Evolutionary conservation across 305 asterid species (phyloP).

Genomic region (Plantago rigida): DNA sequence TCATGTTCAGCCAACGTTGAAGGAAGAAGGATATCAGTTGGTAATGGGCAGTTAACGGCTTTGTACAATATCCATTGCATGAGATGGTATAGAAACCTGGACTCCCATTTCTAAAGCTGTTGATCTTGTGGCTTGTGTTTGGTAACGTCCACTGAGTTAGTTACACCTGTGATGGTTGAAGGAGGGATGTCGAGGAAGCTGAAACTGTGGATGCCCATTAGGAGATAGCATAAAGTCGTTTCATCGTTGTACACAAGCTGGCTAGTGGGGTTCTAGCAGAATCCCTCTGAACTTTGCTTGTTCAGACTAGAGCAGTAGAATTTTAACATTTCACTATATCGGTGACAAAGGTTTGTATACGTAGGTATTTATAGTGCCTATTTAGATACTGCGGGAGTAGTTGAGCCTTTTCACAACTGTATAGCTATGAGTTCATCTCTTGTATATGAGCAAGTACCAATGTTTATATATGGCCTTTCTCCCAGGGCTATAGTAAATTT

Average conservation of each 20-base stretch:
- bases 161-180: neutral
- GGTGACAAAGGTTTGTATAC: neutral
- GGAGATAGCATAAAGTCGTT: neutral
- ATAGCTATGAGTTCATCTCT: neutral
- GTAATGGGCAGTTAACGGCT: neutral
- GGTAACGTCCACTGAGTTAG: neutral
- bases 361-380: neutral
- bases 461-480: too few relatives aligned
- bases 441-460: neutral
- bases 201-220: neutral
- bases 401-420: neutral
- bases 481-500: too few relatives aligned
- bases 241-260: too few relatives aligned
- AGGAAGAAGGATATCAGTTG: neutral
- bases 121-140: neutral
- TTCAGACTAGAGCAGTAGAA: too few relatives aligned
- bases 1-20: neutral
- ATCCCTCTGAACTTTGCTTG: neutral
- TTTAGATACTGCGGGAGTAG: neutral
- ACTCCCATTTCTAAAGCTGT: neutral
- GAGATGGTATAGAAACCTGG: neutral
- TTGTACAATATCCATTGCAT: neutral
- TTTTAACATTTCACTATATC: neutral
- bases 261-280: neutral
- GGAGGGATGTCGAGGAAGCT: neutral